Evolutionary conservation across 331 rosid genomes (phyloP).

Genomic region (Acacia pycnantha): DNA sequence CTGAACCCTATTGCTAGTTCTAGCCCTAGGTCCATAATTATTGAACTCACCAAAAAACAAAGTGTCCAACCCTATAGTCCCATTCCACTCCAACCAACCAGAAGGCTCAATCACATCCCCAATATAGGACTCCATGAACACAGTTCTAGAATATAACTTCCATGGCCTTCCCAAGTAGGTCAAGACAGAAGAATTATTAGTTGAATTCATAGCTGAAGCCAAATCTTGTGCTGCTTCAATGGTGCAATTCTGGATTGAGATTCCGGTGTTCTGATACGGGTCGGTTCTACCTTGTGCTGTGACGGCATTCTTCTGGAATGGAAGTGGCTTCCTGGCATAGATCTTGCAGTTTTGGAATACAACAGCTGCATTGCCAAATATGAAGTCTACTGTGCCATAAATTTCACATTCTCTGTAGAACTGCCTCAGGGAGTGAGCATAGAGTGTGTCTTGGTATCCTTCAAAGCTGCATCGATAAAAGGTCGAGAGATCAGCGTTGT

Average conservation of each 20-base stretch:
- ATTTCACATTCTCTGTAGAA: slow-evolving; percentile 72
- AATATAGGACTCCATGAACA: slow-evolving; percentile 67
- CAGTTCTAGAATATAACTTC: slow-evolving; percentile 75
- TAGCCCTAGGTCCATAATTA: slow-evolving; percentile 65
- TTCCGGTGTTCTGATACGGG: slow-evolving; percentile 69
- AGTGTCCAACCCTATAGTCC: slow-evolving; percentile 60
- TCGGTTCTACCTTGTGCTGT: slow-evolving; percentile 78
- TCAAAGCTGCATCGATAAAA: slow-evolving; percentile 81
- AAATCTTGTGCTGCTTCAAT: slow-evolving; percentile 61
- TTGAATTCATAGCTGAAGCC: slow-evolving; percentile 32
- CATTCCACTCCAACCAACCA: slow-evolving; percentile 92
- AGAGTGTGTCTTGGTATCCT: slow-evolving; percentile 85
- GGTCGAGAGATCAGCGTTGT: slow-evolving; percentile 75
- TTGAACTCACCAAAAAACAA: slow-evolving; percentile 69
- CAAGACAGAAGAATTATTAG: neutral
- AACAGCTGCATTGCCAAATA: slow-evolving; percentile 78
- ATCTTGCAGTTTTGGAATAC: slow-evolving; percentile 67
- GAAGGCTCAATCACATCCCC: slow-evolving; percentile 47
- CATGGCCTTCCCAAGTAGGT: slow-evolving; percentile 74
- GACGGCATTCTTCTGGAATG: slow-evolving; percentile 51
- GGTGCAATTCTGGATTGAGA: slow-evolving; percentile 74
- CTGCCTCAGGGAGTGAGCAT: slow-evolving; percentile 69
- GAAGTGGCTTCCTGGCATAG: slow-evolving; percentile 60
- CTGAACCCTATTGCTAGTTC: slow-evolving; percentile 51
- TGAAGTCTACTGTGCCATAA: slow-evolving; percentile 73